phyloP scores from a whole-genome alignment of 768 basidiomycete genomes.

The Cubamyces lactineus region DNA sequence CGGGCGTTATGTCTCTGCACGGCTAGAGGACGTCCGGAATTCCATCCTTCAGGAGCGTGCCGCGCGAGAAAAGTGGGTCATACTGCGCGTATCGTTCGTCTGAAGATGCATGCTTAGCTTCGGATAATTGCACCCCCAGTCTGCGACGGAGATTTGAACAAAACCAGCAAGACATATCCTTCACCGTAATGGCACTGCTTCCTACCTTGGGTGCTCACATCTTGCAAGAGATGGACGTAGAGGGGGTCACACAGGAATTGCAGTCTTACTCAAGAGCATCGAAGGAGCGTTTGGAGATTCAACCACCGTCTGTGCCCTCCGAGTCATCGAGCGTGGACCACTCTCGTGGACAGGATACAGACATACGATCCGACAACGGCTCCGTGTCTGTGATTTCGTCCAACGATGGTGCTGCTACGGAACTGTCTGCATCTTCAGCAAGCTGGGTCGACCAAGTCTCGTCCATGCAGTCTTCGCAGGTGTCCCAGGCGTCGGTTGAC shows the following conservation, averaged over 20 bases:
- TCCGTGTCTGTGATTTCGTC: slow-evolving; percentile 47
- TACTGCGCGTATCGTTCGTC: slow-evolving; percentile 7
- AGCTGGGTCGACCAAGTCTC: slow-evolving; percentile 57
- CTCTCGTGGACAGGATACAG: slow-evolving; percentile 34
- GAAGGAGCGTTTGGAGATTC: slow-evolving; percentile 17
- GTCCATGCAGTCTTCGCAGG: slow-evolving; percentile 24
- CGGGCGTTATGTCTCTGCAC: slow-evolving; percentile 59
- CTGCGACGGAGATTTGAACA: slow-evolving; percentile 73
- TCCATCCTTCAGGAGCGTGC: slow-evolving; percentile 58
- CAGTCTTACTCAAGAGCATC: slow-evolving; percentile 47
- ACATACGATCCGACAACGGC: slow-evolving; percentile 48
- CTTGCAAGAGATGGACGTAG: slow-evolving; percentile 76
- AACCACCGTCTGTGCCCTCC: slow-evolving; percentile 23
- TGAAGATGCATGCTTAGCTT: neutral
- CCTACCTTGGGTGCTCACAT: slow-evolving; percentile 69
- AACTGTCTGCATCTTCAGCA: slow-evolving; percentile 36
- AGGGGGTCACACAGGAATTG: slow-evolving; percentile 61
- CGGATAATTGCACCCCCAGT: slow-evolving; percentile 40
- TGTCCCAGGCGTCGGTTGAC: slow-evolving; percentile 14
- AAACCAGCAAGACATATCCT: slow-evolving; percentile 77
- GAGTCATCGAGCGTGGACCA: slow-evolving; percentile 40
- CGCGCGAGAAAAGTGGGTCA: slow-evolving; percentile 72
- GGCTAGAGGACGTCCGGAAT: slow-evolving; percentile 69
- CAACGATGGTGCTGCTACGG: slow-evolving; percentile 39
- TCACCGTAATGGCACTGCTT: slow-evolving; percentile 70